phyloP scores from a whole-genome alignment of 352 stramenopile genomes.

The Phytophthora sp. region DNA sequence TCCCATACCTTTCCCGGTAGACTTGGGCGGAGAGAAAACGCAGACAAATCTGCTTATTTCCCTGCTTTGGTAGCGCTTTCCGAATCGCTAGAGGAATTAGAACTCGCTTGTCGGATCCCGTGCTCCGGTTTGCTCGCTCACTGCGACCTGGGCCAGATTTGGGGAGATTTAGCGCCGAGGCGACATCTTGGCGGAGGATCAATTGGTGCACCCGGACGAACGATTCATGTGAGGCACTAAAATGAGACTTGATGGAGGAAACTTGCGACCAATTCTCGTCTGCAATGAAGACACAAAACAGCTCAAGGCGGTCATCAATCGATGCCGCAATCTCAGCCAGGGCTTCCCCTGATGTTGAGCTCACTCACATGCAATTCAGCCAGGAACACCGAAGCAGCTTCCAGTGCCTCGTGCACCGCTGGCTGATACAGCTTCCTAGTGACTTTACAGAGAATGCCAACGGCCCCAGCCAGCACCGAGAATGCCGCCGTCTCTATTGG shows the following conservation, averaged over 20 bases:
- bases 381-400: not conserved
- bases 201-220: slow-evolving; percentile 6
- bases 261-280: not conserved
- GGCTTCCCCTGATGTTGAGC: not conserved
- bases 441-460: not conserved
- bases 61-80: not conserved
- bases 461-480: not conserved
- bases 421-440: not conserved
- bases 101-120: not conserved
- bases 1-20: not conserved
- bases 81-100: not conserved
- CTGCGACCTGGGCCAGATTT: not conserved
- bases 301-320: slow-evolving; percentile 14
- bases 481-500: not conserved
- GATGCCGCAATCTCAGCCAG: not conserved
- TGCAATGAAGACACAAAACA: not conserved
- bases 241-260: not conserved
- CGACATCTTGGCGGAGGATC: slow-evolving; percentile 7
- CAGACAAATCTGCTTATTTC: not conserved
- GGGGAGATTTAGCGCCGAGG: not conserved
- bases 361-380: slow-evolving; percentile 1
- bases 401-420: not conserved
- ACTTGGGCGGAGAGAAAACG: not conserved
- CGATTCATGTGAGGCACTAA: slow-evolving; percentile 3
- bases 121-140: not conserved